Evolutionary conservation across 345 rosid genomes (phyloP), one percentile per base, ranked within the genome.

Genomic region (Reutealis trisperma): DNA sequence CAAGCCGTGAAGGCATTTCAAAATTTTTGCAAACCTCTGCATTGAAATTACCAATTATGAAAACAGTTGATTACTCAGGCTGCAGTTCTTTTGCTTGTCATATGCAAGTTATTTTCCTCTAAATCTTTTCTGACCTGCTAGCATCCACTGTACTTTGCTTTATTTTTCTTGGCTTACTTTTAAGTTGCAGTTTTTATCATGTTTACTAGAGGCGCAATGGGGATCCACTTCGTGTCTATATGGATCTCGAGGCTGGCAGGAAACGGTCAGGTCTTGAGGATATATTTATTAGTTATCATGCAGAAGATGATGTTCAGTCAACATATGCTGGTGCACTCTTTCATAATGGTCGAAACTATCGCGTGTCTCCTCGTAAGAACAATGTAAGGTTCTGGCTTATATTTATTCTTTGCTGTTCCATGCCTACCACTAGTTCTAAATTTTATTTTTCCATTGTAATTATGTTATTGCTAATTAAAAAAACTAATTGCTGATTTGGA

Each of bases 221-320:
- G 58, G 97, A 88, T 54, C 99, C 98, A n/a, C 90, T 91, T 55
- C 98, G 96, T 27, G 96, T 90, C 63, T 95, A 92, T 81, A 92
- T 95, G 99, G 98, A 95, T 76, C 94, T 95, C 60, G 99, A 95
- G 67, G 91, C 96, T 11, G 94, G 96, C 68, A 87, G 99, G 79
- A 95, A 72, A 78, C 87, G 89, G 63, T 88, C 97, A n/a, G 98
- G 97, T 68, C 75, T 52, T 66, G 98, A 93, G 80, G 99, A 95
- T 86, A 70, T 95, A 74, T 95, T 91, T 80, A 86, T 95, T 47
- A 88, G 99, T 86, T 95, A 95, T 83, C 99, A 95, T 83, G 92
- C 96, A 13, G 79, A 88, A 65, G 98, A 93, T 66, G 97, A 93
- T 79, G 87, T 94, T 62, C 97, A 91, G 77, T 80, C 97, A 61